These are phyloP conservation scores for Globisporangium splendens DNA, from an alignment of 352 stramenopile species.

Conservation along the genomic window DNA sequence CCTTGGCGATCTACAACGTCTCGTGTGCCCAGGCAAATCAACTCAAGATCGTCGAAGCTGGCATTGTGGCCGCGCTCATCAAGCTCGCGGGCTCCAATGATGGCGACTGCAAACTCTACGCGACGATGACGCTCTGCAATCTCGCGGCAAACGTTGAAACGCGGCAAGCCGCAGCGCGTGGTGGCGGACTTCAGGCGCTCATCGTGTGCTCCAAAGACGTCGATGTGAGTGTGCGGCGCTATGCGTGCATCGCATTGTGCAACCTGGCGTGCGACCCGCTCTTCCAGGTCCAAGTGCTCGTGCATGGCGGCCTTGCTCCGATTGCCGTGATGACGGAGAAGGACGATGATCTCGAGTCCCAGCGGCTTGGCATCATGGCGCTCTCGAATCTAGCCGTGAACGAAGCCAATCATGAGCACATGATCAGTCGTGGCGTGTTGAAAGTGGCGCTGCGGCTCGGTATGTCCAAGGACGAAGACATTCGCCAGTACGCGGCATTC, in stretches of 20 bases:
- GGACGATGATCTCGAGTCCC: slow-evolving; percentile 70
- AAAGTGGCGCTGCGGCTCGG: slow-evolving; percentile 75
- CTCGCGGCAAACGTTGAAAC: slow-evolving; percentile 93
- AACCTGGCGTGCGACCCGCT: slow-evolving; percentile 91
- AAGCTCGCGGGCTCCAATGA: slow-evolving; percentile 79
- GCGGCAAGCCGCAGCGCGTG: slow-evolving; percentile 74
- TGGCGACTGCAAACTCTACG: slow-evolving; percentile 92
- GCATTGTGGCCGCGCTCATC: slow-evolving; percentile 88
- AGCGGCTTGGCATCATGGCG: slow-evolving; percentile 93
- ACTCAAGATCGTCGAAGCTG: slow-evolving; percentile 82
- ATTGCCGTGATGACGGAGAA: slow-evolving; percentile 79
- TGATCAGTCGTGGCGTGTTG: slow-evolving; percentile 88
- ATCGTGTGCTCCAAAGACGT: slow-evolving; percentile 87
- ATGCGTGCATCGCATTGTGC: slow-evolving; percentile 94
- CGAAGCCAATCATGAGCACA: slow-evolving; percentile 90
- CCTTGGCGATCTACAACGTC: slow-evolving; percentile 94
- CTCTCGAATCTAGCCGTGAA: slow-evolving; percentile 94
- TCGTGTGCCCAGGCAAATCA: slow-evolving; percentile 92
- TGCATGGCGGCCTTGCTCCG: slow-evolving; percentile 87
- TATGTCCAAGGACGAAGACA: slow-evolving; percentile 72
- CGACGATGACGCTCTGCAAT: slow-evolving; percentile 95
- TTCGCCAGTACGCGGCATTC: slow-evolving; percentile 90
- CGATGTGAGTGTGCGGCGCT: slow-evolving; percentile 80
- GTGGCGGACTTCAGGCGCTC: slow-evolving; percentile 90
- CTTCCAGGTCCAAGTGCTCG: slow-evolving; percentile 90